phyloP scores from a whole-genome alignment of 352 stramenopile species.

The Thraustochytrium striatum region DNA sequence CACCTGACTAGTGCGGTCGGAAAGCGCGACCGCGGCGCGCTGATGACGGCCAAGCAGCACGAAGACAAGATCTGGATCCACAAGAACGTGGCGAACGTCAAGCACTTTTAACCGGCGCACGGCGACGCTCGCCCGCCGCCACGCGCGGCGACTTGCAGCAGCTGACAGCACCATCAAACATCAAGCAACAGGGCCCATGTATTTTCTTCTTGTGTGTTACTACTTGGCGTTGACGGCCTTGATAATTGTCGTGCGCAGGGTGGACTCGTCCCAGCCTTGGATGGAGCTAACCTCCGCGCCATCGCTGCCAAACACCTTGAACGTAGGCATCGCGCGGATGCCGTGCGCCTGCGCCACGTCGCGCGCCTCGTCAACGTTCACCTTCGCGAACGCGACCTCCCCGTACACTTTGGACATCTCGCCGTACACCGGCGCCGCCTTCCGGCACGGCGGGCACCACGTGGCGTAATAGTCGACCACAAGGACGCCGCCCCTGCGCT shows the following conservation, averaged over 20 bases:
- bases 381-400: slow-evolving; percentile 50
- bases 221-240: slow-evolving; percentile 25
- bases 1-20: neutral
- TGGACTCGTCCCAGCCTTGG: slow-evolving; percentile 43
- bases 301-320: slow-evolving; percentile 51
- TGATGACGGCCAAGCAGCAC: slow-evolving; percentile 28
- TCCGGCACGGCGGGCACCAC: slow-evolving; percentile 52
- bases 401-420: slow-evolving; percentile 51
- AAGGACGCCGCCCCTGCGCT: neutral
- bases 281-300: slow-evolving; percentile 40
- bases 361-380: slow-evolving; percentile 50
- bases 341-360: slow-evolving; percentile 44
- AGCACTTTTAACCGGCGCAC: slow-evolving; percentile 18
- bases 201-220: neutral
- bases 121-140: neutral
- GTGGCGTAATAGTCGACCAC: slow-evolving; percentile 55
- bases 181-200: neutral
- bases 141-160: neutral
- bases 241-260: slow-evolving; percentile 22
- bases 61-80: slow-evolving; percentile 42
- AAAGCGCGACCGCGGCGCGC: slow-evolving; percentile 3
- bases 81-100: slow-evolving; percentile 37
- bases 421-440: slow-evolving; percentile 50
- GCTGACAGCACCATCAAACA: neutral
- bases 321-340: slow-evolving; percentile 52